Evolutionary conservation across 2,329 filamentous ascomycete species (phyloP), one percentile per base, ranked within the genome.

Genomic region (Cordyceps cateniannulata): DNA sequence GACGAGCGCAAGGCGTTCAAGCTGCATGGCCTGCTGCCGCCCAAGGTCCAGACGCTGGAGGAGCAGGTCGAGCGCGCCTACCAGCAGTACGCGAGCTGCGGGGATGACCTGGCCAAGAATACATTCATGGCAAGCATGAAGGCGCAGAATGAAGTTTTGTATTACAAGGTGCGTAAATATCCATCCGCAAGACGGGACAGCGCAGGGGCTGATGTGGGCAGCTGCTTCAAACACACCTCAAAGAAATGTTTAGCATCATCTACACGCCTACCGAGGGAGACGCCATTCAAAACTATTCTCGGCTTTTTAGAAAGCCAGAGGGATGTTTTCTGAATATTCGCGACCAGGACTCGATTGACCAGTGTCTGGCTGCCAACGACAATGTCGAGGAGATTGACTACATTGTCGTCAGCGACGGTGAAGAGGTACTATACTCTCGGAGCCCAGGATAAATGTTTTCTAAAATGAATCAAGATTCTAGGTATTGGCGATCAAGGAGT

Each of bases 221-320:
- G 83, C 80, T 96, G 10, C 79, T 95, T 8, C 82, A 90, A 70
- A 85, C 89, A 5, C 87, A 96, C 67, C 75, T 96, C 22, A 86
- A 89, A 64, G 91, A 96, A 69, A 95, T 96, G 89, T 93, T 96
- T 69, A 85, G 87, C 45, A 78, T 96, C n/a, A 90, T 96, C 29
- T 96, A 96, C 69, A 96, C 92, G 0, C 92, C 92, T 0, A 96
- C 92, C 0, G 91, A 96, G 74, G 91, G 90, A 9, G 90, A 96
- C 45, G 92, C 92, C 0, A 96, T 96, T 55, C 85, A 90, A 65
- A 89, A 93, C 64, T 96, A 90, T 69, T 95, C 90, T 0, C 77
- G 86, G 0, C 72, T 95, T 0, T 96, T 96, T 68, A 78, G 92
- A 12, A 79, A 84, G 20, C 90, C 91, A 0, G 88, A 93, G 65